Evolutionary conservation across 495 filamentous ascomycete genomes (phyloP), one percentile per base, ranked within the genome.

Genomic region (Trichoderma erinaceum): DNA sequence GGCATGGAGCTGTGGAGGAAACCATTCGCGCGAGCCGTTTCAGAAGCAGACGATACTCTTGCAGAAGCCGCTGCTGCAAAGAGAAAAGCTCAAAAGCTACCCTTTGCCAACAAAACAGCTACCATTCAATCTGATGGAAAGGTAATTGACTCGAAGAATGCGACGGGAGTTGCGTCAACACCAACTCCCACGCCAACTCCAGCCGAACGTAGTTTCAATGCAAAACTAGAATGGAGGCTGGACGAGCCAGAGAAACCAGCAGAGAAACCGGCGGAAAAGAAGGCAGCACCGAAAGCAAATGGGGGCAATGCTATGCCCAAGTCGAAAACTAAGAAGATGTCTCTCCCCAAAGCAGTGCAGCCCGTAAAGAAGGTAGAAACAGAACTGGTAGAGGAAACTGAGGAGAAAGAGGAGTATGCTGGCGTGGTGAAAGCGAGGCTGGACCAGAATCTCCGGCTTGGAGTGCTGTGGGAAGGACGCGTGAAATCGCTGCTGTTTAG

Each of bases 401-500:
- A 67, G 0, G 69, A 66, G 38, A 77, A 86, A 63, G 89, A 92
- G 58, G 85, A 88, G 56, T 88, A 89, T 68, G 84, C 89, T 32
- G 93, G 92, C 5, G 93, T 97, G n/a, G 76, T 99, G 69, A 99
- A 98, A 76, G 88, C 93, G 23, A 84, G 90, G 52, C 79, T 97
- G 10, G 92, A 95, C 72, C 92, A 97, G 76, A 89, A 91, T 68
- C 88, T 92, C 75, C 87, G 88, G 68, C 84, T 97, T 41, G 90
- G 92, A 3, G 69, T 97, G 63, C 81, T 98, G 15, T 99, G 96
- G 96, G 95, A 98, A 76, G 95, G 95, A 1, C 83, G 93, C 67
- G 82, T 94, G 61, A 98, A 98, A 79, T 93, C 97, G 73, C 79
- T 99, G 58, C 82, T 99, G 68, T 95, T 98, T 72, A 96, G 91